These are phyloP conservation scores for Fallopia convolvulus DNA, from an alignment of 148 eudicot genomes.

Conservation along the genomic window DNA sequence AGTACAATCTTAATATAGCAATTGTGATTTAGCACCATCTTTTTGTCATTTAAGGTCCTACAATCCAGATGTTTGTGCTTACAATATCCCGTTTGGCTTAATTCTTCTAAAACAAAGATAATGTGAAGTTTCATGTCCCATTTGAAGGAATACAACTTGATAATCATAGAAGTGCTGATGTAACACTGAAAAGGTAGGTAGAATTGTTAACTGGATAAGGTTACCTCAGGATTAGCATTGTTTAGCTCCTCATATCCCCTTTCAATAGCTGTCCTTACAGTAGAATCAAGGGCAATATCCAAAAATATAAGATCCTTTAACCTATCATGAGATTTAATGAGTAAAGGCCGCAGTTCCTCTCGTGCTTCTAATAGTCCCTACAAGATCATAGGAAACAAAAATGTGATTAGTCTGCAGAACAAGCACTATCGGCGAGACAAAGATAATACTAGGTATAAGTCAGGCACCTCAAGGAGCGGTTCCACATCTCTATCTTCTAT, in stretches of 20 bases:
- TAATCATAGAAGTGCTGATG: neutral
- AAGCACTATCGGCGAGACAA: neutral
- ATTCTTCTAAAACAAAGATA: neutral
- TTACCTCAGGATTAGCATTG: constrained; percentile 83
- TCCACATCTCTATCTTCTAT: constrained; percentile 86
- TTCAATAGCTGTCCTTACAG: constrained; percentile 83
- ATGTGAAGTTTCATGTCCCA: neutral
- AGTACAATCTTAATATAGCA: neutral
- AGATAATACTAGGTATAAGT: neutral
- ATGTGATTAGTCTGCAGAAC: neutral
- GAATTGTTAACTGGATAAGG: neutral
- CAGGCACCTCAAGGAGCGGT: constrained; percentile 75
- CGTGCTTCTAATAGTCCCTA: constrained; percentile 94
- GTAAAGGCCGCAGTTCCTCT: constrained; percentile 66
- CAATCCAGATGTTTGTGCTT: neutral
- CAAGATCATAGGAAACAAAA: neutral
- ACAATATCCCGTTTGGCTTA: neutral
- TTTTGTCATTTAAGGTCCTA: neutral
- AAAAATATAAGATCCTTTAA: constrained; percentile 85
- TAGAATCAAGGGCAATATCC: constrained; percentile 90
- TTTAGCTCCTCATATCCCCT: constrained; percentile 92
- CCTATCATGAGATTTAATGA: constrained; percentile 56
- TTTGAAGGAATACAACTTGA: neutral
- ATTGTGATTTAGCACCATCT: neutral
- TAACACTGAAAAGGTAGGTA: neutral